Evolutionary conservation across 495 filamentous ascomycete species (phyloP), one percentile per base, ranked within the genome.

Genomic region (Hypoxylon intermedium): DNA sequence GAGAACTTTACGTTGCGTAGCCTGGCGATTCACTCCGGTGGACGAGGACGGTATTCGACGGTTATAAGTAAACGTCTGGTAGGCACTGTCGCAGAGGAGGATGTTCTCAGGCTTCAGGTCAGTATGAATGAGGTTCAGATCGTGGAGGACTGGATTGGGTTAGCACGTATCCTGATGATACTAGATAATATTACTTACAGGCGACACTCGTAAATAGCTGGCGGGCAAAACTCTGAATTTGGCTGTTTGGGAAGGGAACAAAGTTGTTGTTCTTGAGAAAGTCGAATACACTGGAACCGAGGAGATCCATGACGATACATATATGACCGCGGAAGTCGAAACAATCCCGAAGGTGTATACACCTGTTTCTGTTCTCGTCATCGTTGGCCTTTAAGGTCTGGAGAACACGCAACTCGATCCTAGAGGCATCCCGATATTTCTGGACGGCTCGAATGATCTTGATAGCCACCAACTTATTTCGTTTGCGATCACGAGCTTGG

Each of bases 71-170:
- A 98, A 98, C 2, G 92, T 97, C 73, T 98, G 94, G 65, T 97
- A 97, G 11, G 80, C 78, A 69, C 87, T 93, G 71, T 89, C 88
- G 63, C 96, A 93, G 6, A 98, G 85, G 16, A 98, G 85, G 55
- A 98, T 98, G 71, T 98, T 98, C 75, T 98, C 94, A 6, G 94
- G 94, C 75, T 98, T 98, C 37, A 98, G 79, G 76, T 98, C 94
- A 33, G 94, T 98, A 67, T 98, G 94, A 53, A 98, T 97, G 57
- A 98, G 86, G 75, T 98, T 97, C 6, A 98, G 83, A 75, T 98
- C 94, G 69, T 98, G 94, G 19, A 98, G 83, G 70, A 98, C 93
- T 97, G 63, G 3, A 51, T 42, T 18, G 24, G 11, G 60, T 74
- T 40, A 78, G 42, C 49, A 54, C n/a, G n/a, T n/a, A n/a, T n/a